These are phyloP conservation scores for Trametes cinnabarina DNA, from an alignment of 768 basidiomycete species.

Conservation along the genomic window DNA sequence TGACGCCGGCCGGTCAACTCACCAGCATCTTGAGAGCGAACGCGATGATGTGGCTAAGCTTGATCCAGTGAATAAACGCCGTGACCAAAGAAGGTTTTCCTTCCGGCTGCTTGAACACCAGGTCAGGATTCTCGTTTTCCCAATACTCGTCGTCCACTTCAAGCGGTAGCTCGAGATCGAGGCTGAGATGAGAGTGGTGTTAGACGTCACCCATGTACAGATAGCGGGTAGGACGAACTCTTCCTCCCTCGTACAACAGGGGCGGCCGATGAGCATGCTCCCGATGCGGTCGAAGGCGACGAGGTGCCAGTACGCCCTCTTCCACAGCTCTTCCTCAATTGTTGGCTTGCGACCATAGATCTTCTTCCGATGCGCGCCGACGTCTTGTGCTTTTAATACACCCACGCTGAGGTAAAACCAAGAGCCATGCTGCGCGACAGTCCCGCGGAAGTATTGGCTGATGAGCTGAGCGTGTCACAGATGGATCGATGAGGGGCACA, in stretches of 20 bases:
- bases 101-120: conserved; percentile 47
- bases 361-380: conserved; percentile 46
- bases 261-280: conserved; percentile 53
- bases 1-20: too few relatives aligned
- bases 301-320: conserved; percentile 54
- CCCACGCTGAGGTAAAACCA: conserved; percentile 46
- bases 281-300: conserved; percentile 57
- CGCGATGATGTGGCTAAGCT: conserved; percentile 45
- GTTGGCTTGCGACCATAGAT: conserved; percentile 30
- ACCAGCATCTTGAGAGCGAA: conserved; percentile 46
- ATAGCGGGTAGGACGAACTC: conserved; percentile 46
- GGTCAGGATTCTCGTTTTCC: conserved; percentile 39
- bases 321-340: conserved; percentile 49
- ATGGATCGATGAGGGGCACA: not conserved
- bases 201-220: conserved; percentile 8
- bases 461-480: conserved; percentile 39
- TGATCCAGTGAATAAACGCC: conserved; percentile 43
- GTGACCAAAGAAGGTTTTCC: conserved; percentile 39
- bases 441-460: conserved; percentile 46
- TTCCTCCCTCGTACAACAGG: conserved; percentile 59
- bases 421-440: conserved; percentile 38
- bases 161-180: conserved; percentile 59
- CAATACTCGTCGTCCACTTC: conserved; percentile 60
- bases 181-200: conserved; percentile 42
- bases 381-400: conserved; percentile 56